Evolutionary conservation across 495 filamentous ascomycete species (phyloP).

Genomic region (Trichoderma asperelloides): DNA sequence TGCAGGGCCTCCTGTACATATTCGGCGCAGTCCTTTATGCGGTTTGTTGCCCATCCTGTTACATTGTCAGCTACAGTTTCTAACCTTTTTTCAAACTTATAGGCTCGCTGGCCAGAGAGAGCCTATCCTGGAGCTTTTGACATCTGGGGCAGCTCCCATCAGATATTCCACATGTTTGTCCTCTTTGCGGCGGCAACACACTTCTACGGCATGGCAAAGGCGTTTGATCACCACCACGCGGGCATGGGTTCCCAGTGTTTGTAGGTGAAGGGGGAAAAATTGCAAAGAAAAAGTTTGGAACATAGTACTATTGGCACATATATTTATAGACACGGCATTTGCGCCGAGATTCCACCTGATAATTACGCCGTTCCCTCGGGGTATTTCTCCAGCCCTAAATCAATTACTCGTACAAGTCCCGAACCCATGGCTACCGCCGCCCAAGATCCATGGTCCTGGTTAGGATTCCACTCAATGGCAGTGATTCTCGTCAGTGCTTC

Average conservation of each 20-base stretch:
- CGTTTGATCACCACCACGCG: slow-evolving; percentile 41
- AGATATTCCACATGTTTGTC: slow-evolving; percentile 71
- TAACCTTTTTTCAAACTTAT: neutral
- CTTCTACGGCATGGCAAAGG: slow-evolving; percentile 49
- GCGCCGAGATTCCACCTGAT: too few species aligned
- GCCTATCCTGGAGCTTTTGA: slow-evolving; percentile 57
- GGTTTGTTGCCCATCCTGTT: slow-evolving; percentile 14
- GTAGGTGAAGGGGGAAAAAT: neutral
- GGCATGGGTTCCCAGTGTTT: slow-evolving; percentile 27
- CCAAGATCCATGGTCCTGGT: slow-evolving; percentile 40
- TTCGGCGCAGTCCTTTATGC: slow-evolving; percentile 80
- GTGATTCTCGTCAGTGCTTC: slow-evolving; percentile 38
- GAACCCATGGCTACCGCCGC: slow-evolving; percentile 43
- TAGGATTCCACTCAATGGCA: slow-evolving; percentile 38
- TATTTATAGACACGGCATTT: neutral
- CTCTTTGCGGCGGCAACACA: slow-evolving; percentile 57
- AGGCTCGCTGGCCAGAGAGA: slow-evolving; percentile 54
- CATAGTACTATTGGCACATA: neutral
- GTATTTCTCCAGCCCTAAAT: slow-evolving; percentile 29
- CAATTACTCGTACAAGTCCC: slow-evolving; percentile 37
- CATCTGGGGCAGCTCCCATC: slow-evolving; percentile 70
- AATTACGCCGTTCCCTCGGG: neutral
- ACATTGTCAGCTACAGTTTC: neutral
- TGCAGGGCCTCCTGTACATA: slow-evolving; percentile 77
- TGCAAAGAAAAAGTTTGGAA: neutral